A percentile compares a stretch with the other conserved stretches of the same genome.
These are phyloP conservation scores for Ensete ventricosum DNA, from an alignment of 176 grass and related monocot species.

Conservation along the genomic window DNA sequence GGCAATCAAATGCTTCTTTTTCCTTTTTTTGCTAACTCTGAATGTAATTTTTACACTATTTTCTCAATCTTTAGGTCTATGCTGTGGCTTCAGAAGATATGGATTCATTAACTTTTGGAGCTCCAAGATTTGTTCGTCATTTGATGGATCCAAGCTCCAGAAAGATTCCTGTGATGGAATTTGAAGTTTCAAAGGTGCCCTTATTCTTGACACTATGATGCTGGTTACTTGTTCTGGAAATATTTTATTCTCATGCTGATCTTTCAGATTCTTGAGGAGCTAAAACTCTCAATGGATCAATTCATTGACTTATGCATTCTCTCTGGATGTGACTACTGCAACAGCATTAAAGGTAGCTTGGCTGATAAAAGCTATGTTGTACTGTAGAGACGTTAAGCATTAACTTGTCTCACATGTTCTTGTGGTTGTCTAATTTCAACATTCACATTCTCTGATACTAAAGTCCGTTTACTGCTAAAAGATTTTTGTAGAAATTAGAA, in stretches of 20 bases:
- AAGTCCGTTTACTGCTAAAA: too few species aligned
- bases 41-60: slow-evolving; percentile 14
- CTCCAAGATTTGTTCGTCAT: slow-evolving; percentile 75
- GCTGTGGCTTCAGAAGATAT: slow-evolving; percentile 91
- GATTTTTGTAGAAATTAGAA: too few species aligned
- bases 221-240: background rate
- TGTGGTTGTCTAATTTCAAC: background rate
- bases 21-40: slow-evolving; percentile 4
- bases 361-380: background rate
- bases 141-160: slow-evolving; percentile 64
- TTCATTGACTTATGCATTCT: slow-evolving; percentile 91
- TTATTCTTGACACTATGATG: background rate
- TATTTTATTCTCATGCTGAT: background rate
- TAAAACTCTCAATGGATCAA: slow-evolving; percentile 78
- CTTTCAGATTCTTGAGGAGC: slow-evolving; percentile 77
- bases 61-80: slow-evolving; percentile 40
- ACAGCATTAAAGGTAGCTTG: slow-evolving; percentile 66
- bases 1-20: background rate
- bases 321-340: slow-evolving; percentile 85
- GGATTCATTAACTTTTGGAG: slow-evolving; percentile 79
- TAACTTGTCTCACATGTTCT: background rate
- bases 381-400: background rate
- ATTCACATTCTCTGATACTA: background rate
- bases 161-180: slow-evolving; percentile 68
- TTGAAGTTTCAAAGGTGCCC: slow-evolving; percentile 64